phyloP scores from a whole-genome alignment of 2,329 filamentous ascomycete species.

The Colletotrichum siamense region DNA sequence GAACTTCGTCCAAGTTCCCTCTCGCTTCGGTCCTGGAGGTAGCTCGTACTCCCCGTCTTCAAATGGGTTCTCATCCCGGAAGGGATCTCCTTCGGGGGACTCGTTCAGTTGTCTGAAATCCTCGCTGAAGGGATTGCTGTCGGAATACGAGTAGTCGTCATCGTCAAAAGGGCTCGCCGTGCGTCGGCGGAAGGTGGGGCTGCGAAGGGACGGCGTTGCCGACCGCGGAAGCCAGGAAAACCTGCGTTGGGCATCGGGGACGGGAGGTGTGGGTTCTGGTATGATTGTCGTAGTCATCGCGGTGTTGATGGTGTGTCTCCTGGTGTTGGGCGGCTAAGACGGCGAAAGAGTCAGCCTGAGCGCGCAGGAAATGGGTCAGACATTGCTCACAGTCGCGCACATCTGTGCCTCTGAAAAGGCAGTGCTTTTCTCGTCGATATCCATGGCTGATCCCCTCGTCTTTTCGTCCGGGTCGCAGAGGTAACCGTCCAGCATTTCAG shows the following conservation, averaged over 20 bases:
- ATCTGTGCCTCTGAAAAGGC: conserved; percentile 17
- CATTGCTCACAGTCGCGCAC: background rate
- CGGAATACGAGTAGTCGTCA: conserved; percentile 10
- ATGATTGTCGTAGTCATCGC: conserved; percentile 14
- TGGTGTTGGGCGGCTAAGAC: background rate
- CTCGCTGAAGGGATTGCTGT: conserved; percentile 15
- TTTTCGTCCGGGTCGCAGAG: background rate
- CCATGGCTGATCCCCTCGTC: background rate
- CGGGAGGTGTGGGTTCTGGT: conserved; percentile 10
- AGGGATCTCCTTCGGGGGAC: background rate
- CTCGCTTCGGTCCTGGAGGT: background rate
- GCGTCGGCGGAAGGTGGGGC: conserved; percentile 9
- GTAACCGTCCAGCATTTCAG: background rate
- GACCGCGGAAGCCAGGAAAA: conserved; percentile 16
- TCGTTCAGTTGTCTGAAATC: conserved; percentile 11
- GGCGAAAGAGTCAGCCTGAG: background rate
- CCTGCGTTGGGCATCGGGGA: background rate
- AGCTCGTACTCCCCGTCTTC: conserved; percentile 20
- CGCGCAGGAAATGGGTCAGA: background rate
- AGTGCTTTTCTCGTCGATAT: conserved; percentile 18
- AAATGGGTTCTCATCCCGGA: background rate
- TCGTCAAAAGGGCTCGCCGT: conserved; percentile 11
- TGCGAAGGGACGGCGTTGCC: conserved; percentile 7
- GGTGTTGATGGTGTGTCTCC: conserved; percentile 15
- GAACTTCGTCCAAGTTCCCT: conserved; percentile 13